A percentile compares a stretch with the other conserved stretches of the same genome.
phyloP scores from a whole-genome alignment of 345 rosid genomes.

The Capsella bursapastoris region DNA sequence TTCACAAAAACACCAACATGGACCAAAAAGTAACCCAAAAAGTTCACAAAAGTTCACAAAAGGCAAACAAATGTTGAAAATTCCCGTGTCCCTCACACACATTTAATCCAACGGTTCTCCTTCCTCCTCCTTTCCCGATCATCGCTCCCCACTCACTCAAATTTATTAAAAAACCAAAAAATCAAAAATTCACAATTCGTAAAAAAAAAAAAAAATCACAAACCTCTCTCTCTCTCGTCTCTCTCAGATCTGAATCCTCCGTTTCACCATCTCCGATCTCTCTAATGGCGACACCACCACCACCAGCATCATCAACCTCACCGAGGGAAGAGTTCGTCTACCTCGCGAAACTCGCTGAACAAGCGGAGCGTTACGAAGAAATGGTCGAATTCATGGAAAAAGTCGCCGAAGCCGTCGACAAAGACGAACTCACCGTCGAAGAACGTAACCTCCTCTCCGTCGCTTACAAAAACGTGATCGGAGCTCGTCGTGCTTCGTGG shows the following conservation, averaged over 20 bases:
- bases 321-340: slow-evolving; percentile 81
- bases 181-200: background rate
- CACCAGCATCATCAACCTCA: slow-evolving; percentile 48
- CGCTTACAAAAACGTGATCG: slow-evolving; percentile 95
- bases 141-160: slow-evolving; percentile 38
- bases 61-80: slow-evolving; percentile 14
- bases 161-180: background rate
- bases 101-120: slow-evolving; percentile 38
- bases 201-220: slow-evolving; percentile 2
- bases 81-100: slow-evolving; percentile 28
- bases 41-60: background rate
- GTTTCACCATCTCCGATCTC: slow-evolving; percentile 30
- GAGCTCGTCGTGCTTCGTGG: slow-evolving; percentile 93
- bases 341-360: slow-evolving; percentile 94
- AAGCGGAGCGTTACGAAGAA: slow-evolving; percentile 94
- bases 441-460: slow-evolving; percentile 93
- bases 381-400: slow-evolving; percentile 98
- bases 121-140: slow-evolving; percentile 25
- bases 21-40: slow-evolving; percentile 20
- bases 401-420: slow-evolving; percentile 61
- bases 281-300: slow-evolving; percentile 48
- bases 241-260: slow-evolving; percentile 41
- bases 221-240: slow-evolving; percentile 10
- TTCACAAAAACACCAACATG: background rate
- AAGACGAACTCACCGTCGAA: slow-evolving; percentile 80